Conservation (phyloP, 2,329 filamentous ascomycete species). For the Verticillium klebahnii region DNA sequence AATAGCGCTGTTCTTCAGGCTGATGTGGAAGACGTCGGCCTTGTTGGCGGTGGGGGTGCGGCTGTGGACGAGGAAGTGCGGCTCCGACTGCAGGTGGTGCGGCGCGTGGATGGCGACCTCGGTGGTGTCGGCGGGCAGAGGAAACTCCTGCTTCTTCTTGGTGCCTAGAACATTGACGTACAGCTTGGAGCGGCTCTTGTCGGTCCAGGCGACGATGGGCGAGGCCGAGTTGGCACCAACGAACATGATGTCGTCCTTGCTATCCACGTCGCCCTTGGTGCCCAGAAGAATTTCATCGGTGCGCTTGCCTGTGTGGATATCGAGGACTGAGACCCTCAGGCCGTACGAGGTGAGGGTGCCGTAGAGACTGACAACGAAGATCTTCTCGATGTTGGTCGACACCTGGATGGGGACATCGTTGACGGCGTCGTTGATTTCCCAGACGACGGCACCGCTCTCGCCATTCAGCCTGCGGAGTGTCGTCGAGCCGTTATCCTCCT, state of each 20-base stretch:
- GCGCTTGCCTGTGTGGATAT: conserved; percentile 68
- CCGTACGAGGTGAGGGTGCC: conserved; percentile 65
- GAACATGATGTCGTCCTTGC: conserved; percentile 62
- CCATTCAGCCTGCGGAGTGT: conserved; percentile 70
- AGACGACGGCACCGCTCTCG: conserved; percentile 66
- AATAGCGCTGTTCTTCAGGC: conserved; percentile 64
- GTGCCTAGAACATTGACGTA: conserved; percentile 67
- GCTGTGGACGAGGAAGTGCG: conserved; percentile 84
- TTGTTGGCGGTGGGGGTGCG: conserved; percentile 66
- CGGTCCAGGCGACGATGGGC: conserved; percentile 72
- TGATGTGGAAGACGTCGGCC: conserved; percentile 81
- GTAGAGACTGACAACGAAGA: conserved; percentile 77
- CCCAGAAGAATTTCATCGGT: conserved; percentile 66
- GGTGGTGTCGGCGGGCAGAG: conserved; percentile 41
- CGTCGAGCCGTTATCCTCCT: conserved; percentile 50
- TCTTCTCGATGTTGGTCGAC: conserved; percentile 63
- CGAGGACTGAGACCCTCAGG: conserved; percentile 70
- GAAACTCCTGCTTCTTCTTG: conserved; percentile 50
- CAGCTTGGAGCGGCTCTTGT: conserved; percentile 55
- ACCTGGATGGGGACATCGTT: conserved; percentile 71
- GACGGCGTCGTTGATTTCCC: conserved; percentile 69
- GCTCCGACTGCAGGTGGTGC: conserved; percentile 62
- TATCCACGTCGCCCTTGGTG: conserved; percentile 68
- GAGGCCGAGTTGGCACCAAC: conserved; percentile 73
- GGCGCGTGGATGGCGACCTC: conserved; percentile 68